Evolutionary conservation across 495 filamentous ascomycete genomes (phyloP), one percentile per base, ranked within the genome.

Genomic region (Podospora pseudocomata): DNA sequence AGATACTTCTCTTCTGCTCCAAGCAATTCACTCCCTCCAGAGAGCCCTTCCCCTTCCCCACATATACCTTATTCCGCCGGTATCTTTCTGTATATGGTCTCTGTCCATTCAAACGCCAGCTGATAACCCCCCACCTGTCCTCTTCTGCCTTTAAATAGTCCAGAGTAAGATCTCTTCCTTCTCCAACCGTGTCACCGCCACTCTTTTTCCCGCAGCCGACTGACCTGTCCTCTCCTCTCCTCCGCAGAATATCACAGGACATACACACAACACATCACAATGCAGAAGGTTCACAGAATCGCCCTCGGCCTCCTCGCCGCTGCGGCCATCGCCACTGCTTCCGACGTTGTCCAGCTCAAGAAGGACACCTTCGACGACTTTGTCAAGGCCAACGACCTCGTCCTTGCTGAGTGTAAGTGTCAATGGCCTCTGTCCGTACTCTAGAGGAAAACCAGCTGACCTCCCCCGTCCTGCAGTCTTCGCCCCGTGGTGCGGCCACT

Each of bases 321-420:
- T 66, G 90, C 91, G 57, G 79, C 85, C 23, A 84, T 86, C 32
- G 82, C 82, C 65, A 81, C 83, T 44, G 84, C 84, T 15, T 94
- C 91, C 34, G 92, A 98, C 77, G 95, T 99, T 56, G 82, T 89
- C 69, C 86, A 91, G 44, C 81, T 99, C 67, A 94, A 88, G 78
- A 90, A 87, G 79, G 93, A 95, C 72, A 93, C 86, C 57, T 98
- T 99, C 75, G 80, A 89, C 59, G 85, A 86, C 62, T 99, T 97
- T 81, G 81, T 99, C 69, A 91, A 89, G 73, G 85, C 90, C 68
- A 88, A 98, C 77, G 88, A 91, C 72, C 85, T 98, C 65, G 90
- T 92, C 39, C 86, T 93, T 63, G 90, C 90, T 74, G 90, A 93
- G 77, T 93, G 90, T 92, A 82, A 80, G 88, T 82, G 6, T 13